These are phyloP conservation scores for Xylaria sp. DNA, from an alignment of 2,329 filamentous ascomycete species.

Conservation along the genomic window DNA sequence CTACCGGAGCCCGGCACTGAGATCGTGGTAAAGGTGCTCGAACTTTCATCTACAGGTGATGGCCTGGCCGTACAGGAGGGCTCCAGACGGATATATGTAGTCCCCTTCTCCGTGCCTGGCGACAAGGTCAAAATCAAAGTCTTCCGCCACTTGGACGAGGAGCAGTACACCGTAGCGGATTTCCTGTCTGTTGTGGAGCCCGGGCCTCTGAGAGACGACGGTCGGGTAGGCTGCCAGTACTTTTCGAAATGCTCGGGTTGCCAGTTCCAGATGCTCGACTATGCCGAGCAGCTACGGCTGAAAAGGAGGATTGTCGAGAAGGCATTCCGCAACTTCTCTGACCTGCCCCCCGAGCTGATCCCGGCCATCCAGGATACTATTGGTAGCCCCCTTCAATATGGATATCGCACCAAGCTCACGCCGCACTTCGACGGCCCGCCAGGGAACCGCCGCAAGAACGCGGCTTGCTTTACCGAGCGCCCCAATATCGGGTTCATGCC, in stretches of 20 bases:
- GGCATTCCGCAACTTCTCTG: constrained; percentile 86
- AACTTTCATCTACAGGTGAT: constrained; percentile 87
- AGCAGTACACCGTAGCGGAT: constrained; percentile 72
- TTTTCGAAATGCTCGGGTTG: constrained; percentile 85
- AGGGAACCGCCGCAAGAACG: constrained; percentile 45
- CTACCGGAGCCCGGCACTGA: constrained; percentile 67
- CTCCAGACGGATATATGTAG: constrained; percentile 68
- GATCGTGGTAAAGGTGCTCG: constrained; percentile 73
- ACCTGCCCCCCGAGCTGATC: constrained; percentile 67
- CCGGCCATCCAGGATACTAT: constrained; percentile 79
- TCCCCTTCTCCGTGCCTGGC: constrained; percentile 84
- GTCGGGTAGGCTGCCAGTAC: constrained; percentile 74
- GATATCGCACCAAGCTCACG: constrained; percentile 93
- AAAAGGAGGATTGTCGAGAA: constrained; percentile 86
- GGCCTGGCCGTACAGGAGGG: constrained; percentile 70
- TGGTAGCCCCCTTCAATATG: constrained; percentile 83
- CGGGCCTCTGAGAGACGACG: constrained; percentile 70
- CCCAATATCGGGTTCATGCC: constrained; percentile 86
- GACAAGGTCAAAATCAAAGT: constrained; percentile 76
- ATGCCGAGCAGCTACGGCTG: constrained; percentile 75
- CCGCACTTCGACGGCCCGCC: constrained; percentile 87
- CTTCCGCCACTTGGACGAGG: constrained; percentile 60
- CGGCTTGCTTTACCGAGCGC: constrained; percentile 50
- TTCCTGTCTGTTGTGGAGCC: constrained; percentile 72
- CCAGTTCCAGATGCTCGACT: constrained; percentile 96